Evolutionary conservation across 2,329 filamentous ascomycete genomes (phyloP).

Genomic region (Aspergillus sp.): DNA sequence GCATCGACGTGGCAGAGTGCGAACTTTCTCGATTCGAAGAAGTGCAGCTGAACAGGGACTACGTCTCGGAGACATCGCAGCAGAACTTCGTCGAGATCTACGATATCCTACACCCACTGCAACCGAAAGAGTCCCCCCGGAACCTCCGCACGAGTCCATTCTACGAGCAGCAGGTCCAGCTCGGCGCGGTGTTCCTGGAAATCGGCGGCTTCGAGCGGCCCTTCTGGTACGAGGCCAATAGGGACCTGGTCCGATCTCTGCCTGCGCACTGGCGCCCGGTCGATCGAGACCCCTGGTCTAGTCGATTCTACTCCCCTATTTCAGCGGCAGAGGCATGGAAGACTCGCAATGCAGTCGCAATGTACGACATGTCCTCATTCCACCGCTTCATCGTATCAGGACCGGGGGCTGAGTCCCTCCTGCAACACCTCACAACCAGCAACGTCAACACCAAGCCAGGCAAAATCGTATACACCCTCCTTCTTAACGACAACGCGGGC

Average conservation of each 20-base stretch:
- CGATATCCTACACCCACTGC: constrained; percentile 63
- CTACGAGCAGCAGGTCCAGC: constrained; percentile 53
- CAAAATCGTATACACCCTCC: constrained; percentile 56
- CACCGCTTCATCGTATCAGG: constrained; percentile 60
- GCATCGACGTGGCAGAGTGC: constrained; percentile 59
- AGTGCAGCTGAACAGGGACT: constrained; percentile 56
- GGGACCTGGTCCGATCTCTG: constrained; percentile 50
- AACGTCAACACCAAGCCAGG: constrained; percentile 48
- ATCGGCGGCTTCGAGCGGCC: constrained; percentile 64
- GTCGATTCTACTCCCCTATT: constrained; percentile 58
- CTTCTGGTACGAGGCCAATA: constrained; percentile 62
- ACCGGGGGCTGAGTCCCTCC: constrained; percentile 55
- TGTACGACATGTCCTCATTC: constrained; percentile 64
- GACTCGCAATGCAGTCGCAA: constrained; percentile 60
- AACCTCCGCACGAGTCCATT: constrained; percentile 62
- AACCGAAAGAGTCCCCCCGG: constrained; percentile 58
- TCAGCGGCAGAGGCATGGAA: constrained; percentile 64
- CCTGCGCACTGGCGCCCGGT: constrained; percentile 57
- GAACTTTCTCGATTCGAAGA: constrained; percentile 63
- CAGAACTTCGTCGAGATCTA: constrained; percentile 66
- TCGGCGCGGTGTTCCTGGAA: constrained; percentile 56
- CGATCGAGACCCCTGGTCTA: constrained; percentile 60
- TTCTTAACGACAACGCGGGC: constrained; percentile 55
- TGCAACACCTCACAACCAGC: constrained; percentile 49
- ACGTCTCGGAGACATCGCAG: constrained; percentile 59